A percentile compares a stretch with the other conserved stretches of the same genome.
These are phyloP conservation scores for Cerrena zonata DNA, from an alignment of 1,284 basidiomycete species.

Conservation along the genomic window DNA sequence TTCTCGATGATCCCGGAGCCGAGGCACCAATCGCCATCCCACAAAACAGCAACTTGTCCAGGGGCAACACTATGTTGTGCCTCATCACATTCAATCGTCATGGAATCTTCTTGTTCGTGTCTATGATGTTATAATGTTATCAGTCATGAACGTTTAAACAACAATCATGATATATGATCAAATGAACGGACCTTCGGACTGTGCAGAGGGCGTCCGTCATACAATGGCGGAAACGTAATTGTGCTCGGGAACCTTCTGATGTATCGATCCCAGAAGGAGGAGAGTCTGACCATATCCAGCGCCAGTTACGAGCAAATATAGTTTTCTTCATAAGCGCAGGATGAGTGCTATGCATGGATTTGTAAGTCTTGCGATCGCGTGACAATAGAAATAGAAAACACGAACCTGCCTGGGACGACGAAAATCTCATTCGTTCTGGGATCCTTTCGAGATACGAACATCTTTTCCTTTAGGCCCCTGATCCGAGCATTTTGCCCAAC, in stretches of 20 bases:
- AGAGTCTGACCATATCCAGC: conserved; percentile 71
- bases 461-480: conserved; percentile 52
- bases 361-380: background rate
- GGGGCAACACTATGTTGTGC: conserved; percentile 69
- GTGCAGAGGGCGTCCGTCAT: conserved; percentile 54
- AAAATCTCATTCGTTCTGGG: conserved; percentile 54
- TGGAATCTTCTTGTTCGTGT: conserved; percentile 14
- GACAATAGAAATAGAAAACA: conserved; percentile 24
- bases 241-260: conserved; percentile 41
- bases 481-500: conserved; percentile 78
- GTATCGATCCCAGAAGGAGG: conserved; percentile 44
- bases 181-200: conserved; percentile 30
- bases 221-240: conserved; percentile 69
- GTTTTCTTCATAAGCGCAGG: conserved; percentile 51
- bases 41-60: conserved; percentile 78
- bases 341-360: conserved; percentile 47
- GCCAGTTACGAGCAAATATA: conserved; percentile 49
- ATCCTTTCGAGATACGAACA: conserved; percentile 80
- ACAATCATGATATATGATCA: no score
- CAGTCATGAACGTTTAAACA: background rate
- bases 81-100: conserved; percentile 48
- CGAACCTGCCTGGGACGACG: conserved; percentile 69
- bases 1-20: conserved; percentile 69
- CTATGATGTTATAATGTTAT: conserved; percentile 1
- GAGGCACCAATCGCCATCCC: conserved; percentile 72